phyloP scores from a whole-genome alignment of 2,329 filamentous ascomycete species.

The Trichophyton rubrum region DNA sequence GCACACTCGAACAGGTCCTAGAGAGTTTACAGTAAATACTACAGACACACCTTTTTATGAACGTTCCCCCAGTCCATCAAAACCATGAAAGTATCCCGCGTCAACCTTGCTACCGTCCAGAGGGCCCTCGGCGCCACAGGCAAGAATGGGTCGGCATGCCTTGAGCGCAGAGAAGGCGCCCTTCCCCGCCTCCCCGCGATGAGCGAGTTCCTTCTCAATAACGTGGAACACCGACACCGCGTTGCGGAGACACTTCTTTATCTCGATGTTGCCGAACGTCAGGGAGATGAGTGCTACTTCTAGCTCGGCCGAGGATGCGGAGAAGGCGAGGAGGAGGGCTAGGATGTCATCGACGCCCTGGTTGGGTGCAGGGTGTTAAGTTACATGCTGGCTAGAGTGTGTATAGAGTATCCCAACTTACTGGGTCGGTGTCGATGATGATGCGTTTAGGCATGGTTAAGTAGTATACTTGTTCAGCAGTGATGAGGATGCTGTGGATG shows the following conservation, averaged over 20 bases:
- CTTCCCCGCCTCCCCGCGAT: constrained; percentile 59
- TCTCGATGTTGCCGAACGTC: constrained; percentile 86
- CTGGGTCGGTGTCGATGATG: constrained; percentile 95
- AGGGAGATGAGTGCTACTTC: constrained; percentile 76
- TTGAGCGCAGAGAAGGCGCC: constrained; percentile 59
- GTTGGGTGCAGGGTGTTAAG: not conserved
- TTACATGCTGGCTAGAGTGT: not conserved
- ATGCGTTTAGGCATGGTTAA: constrained; percentile 44
- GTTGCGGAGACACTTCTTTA: constrained; percentile 81
- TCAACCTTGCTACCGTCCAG: constrained; percentile 69
- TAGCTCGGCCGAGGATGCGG: constrained; percentile 68
- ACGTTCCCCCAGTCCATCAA: constrained; percentile 68
- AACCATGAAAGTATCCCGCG: constrained; percentile 76
- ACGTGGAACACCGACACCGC: constrained; percentile 83
- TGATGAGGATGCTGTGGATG: too few relatives aligned
- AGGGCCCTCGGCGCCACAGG: constrained; percentile 74
- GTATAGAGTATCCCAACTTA: constrained; percentile 25
- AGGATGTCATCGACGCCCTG: constrained; percentile 80
- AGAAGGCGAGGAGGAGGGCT: constrained; percentile 74
- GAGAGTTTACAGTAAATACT: not conserved
- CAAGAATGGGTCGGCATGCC: constrained; percentile 65
- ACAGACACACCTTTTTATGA: constrained; percentile 38
- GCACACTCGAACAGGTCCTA: not conserved
- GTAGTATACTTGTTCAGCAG: too few relatives aligned
- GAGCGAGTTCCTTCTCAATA: constrained; percentile 75